A percentile compares a stretch with the other conserved stretches of the same genome.
phyloP scores from a whole-genome alignment of 2,329 filamentous ascomycete species.

The Cryphonectria japonica region DNA sequence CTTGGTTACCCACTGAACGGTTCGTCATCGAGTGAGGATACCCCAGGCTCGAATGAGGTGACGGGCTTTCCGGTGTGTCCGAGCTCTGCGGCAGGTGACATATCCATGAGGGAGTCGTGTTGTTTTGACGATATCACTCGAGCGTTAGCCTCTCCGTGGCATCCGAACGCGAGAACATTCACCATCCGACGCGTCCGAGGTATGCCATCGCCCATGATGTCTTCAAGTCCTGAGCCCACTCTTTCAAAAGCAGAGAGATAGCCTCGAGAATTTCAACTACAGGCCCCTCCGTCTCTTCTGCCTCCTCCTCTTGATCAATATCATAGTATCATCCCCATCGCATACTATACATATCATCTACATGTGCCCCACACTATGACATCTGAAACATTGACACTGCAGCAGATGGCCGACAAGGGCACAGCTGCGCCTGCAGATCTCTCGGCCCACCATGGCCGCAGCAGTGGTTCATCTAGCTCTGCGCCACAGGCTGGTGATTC shows the following conservation, averaged over 20 bases:
- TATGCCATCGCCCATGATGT: not conserved
- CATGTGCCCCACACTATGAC: not conserved
- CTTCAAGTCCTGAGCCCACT: not conserved
- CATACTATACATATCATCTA: not conserved
- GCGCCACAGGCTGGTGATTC: constrained; percentile 9
- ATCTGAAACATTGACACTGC: constrained; percentile 4
- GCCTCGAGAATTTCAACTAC: not conserved
- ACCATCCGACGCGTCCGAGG: not conserved
- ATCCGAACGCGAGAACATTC: not conserved
- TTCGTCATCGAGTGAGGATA: not conserved
- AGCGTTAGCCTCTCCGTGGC: not conserved
- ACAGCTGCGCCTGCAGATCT: constrained; percentile 15
- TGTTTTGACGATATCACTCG: not conserved
- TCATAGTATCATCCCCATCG: too few relatives aligned
- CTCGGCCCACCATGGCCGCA: not conserved
- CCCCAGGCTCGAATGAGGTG: not conserved
- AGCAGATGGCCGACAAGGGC: constrained; percentile 24
- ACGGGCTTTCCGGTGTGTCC: not conserved
- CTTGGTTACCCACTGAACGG: not conserved
- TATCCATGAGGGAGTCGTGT: not conserved
- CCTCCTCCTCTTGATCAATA: not conserved
- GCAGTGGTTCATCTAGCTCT: not conserved
- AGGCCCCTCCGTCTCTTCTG: not conserved
- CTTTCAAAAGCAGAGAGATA: too few relatives aligned
- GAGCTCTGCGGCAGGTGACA: constrained; percentile 1